Percentiles rank a stretch among this genome's conserved stretches.
Conservation (phyloP, 1,139 yeast species). For the Yamadazyma mexicana region DNA sequence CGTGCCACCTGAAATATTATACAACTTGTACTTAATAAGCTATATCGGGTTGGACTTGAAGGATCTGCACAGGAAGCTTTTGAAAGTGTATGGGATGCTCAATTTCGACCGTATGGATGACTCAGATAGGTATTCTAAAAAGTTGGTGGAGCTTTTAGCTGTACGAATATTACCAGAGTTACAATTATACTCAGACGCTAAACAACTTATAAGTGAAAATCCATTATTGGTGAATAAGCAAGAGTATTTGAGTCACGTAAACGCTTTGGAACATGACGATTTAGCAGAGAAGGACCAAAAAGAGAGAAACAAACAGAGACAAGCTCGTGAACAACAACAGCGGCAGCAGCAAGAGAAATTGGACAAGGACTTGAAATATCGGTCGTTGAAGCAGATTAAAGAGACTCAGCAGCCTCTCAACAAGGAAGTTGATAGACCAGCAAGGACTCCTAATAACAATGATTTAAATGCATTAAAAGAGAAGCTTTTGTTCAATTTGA, state of each 20-base stretch:
- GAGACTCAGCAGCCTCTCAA: constrained; percentile 7
- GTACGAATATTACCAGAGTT: constrained; percentile 38
- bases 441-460: neutral
- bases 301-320: constrained; percentile 20
- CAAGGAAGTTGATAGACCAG: neutral
- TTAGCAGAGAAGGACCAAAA: constrained; percentile 19
- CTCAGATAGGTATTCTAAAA: constrained; percentile 16
- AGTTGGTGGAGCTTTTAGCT: constrained; percentile 34
- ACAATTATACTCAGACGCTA: constrained; percentile 29
- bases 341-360: constrained; percentile 24
- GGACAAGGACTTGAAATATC: constrained; percentile 33
- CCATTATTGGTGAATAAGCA: constrained; percentile 17
- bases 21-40: constrained; percentile 32
- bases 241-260: constrained; percentile 17
- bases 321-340: constrained; percentile 23
- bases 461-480: constrained; percentile 11
- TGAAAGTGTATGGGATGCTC: constrained; percentile 11
- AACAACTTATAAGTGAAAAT: constrained; percentile 24
- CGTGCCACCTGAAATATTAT: constrained; percentile 36
- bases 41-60: constrained; percentile 18
- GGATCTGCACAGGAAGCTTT: constrained; percentile 11
- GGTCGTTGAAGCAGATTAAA: constrained; percentile 32
- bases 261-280: constrained; percentile 19
- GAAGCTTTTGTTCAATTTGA: constrained; percentile 13
- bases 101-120: constrained; percentile 3